These are phyloP conservation scores for Gossypium thurberi DNA, from an alignment of 345 rosid genomes.

Conservation along the genomic window DNA sequence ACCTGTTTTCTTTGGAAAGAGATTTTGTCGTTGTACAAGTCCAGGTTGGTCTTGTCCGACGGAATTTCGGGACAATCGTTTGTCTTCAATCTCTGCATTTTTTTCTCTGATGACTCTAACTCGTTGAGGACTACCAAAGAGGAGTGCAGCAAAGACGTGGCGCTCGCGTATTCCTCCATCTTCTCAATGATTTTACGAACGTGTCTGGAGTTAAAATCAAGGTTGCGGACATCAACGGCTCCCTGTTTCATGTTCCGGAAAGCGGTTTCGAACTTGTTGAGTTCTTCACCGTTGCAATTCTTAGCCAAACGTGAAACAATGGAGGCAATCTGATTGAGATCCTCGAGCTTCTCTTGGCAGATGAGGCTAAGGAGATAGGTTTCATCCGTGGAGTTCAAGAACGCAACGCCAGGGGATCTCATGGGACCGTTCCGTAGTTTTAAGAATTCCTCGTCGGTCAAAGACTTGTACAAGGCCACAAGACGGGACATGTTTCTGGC, in stretches of 20 bases:
- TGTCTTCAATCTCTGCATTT: slow-evolving; percentile 20
- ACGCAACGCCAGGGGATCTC: slow-evolving; percentile 31
- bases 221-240: background rate
- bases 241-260: slow-evolving; percentile 29
- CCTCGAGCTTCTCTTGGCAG: slow-evolving; percentile 38
- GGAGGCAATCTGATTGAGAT: slow-evolving; percentile 24
- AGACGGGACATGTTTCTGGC: slow-evolving; percentile 47
- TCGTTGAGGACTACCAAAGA: slow-evolving; percentile 25
- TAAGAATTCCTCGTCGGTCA: slow-evolving; percentile 25
- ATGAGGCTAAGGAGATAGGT: slow-evolving; percentile 29
- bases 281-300: slow-evolving; percentile 23
- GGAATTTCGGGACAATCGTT: background rate
- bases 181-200: slow-evolving; percentile 23
- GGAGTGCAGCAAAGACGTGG: slow-evolving; percentile 25
- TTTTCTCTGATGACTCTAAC: slow-evolving; percentile 34
- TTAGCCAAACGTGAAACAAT: slow-evolving; percentile 25
- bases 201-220: slow-evolving; percentile 17
- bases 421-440: slow-evolving; percentile 21
- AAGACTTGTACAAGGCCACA: slow-evolving; percentile 27
- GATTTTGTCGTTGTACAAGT: slow-evolving; percentile 27
- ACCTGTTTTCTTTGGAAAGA: slow-evolving; percentile 28
- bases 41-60: slow-evolving; percentile 12
- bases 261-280: slow-evolving; percentile 19
- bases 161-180: slow-evolving; percentile 32
- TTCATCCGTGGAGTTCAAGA: slow-evolving; percentile 34